phyloP scores from a whole-genome alignment of 2,329 filamentous ascomycete species.

The Colletotrichum siamense region DNA sequence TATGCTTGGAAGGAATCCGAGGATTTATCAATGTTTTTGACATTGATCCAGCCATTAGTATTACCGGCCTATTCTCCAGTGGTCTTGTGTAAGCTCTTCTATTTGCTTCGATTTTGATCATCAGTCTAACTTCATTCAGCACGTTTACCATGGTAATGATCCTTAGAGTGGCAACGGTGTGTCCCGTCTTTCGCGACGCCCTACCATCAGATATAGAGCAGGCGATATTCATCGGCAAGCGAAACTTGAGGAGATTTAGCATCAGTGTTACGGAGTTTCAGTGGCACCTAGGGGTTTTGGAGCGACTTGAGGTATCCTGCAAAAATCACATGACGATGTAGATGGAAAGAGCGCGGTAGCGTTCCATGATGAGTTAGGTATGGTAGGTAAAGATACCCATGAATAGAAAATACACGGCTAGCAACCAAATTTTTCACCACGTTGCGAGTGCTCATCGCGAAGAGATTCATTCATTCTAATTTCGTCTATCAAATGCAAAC shows the following conservation, averaged over 20 bases:
- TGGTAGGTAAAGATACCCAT: neutral
- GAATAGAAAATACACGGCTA: neutral
- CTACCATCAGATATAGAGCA: slow-evolving; percentile 25
- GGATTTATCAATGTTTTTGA: slow-evolving; percentile 34
- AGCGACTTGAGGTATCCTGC: slow-evolving; percentile 20
- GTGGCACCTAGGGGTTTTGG: slow-evolving; percentile 26
- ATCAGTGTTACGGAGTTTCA: slow-evolving; percentile 25
- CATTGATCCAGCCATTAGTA: slow-evolving; percentile 26
- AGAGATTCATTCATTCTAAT: neutral
- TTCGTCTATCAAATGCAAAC: neutral
- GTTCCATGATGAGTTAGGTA: neutral
- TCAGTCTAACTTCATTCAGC: neutral
- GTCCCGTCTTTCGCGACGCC: slow-evolving; percentile 14
- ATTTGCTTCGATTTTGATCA: rapidly evolving
- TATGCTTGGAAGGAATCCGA: slow-evolving; percentile 29
- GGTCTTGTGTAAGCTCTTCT: slow-evolving; percentile 32
- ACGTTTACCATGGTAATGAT: slow-evolving; percentile 32
- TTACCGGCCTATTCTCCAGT: slow-evolving; percentile 31
- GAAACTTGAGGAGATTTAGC: slow-evolving; percentile 26
- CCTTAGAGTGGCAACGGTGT: slow-evolving; percentile 25
- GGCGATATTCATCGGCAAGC: slow-evolving; percentile 22
- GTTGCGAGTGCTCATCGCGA: neutral
- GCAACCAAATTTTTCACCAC: neutral
- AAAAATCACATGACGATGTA: neutral
- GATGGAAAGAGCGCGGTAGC: neutral